Base-by-base conservation (phyloP, 106 monocot genomes). In the Amphibolis antarctica region DNA sequence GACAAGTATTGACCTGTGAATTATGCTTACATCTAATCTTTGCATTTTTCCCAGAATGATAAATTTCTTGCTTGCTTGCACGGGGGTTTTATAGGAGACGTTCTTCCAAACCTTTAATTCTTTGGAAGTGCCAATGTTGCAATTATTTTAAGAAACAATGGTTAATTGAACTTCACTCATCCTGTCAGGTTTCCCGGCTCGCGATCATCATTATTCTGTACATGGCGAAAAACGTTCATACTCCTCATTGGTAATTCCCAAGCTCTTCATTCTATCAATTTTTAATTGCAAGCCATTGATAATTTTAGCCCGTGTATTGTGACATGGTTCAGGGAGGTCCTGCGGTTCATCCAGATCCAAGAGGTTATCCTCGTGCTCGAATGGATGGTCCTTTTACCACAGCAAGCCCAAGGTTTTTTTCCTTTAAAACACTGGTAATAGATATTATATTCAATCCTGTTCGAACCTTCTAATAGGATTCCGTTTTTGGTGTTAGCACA, bases 311-410 rank as follows among this genome's bases (percentile, higher is more conserved):
- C 30, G 26, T 19, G 15, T 36, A 5, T 42, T 23, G 9, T n/a
- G n/a, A n/a, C n/a, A 22, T 10, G 44, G 19, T 20, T 30, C 61
- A 75, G 74, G 74, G 66, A 60, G 66, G 66, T 24, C n/a, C 30
- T 44, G 19, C 53, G 42, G 1, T 29, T 29, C 44, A 54, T 75
- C 27, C 68, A 15, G 75, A 75, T 55, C 46, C 44, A 27, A 62
- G 75, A 63, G 21, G 61, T 15, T 69, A 62, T 55, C 68, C 75
- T 63, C 61, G 68, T 44, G 15, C 68, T 19, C 75, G 69, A 19
- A 12, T 75, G 52, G 75, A 69, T 28, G 30, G 28, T 36, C 18
- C 54, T 24, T 63, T 49, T 68, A 67, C 74, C 4, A 25, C 45
- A 30, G 30, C 67, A 19, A 42, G 31, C 49, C 46, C 60, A 19